phyloP scores from a whole-genome alignment of 1,139 yeast genomes.

The Saccharomyces hybrid region DNA sequence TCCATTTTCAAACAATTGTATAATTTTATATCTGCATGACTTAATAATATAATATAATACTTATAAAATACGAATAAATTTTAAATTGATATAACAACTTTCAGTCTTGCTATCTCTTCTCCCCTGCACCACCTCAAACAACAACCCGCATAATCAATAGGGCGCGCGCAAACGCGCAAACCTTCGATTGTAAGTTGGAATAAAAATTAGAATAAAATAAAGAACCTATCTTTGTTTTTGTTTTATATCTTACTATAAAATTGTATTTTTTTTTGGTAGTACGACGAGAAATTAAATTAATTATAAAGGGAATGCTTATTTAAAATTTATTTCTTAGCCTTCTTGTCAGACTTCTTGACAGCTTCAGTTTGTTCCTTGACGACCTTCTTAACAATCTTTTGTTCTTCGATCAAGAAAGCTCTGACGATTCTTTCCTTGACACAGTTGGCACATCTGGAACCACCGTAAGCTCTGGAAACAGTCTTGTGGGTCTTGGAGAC shows the following conservation, averaged over 20 bases:
- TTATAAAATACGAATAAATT: background rate
- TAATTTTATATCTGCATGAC: background rate
- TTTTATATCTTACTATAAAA: background rate
- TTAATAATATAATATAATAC: slow-evolving; percentile 1
- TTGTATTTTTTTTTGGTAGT: background rate
- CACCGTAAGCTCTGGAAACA: slow-evolving; percentile 99
- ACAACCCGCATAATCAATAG: background rate
- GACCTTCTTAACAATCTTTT: slow-evolving; percentile 98
- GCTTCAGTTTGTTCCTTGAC: slow-evolving; percentile 89
- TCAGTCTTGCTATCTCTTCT: slow-evolving; percentile 12
- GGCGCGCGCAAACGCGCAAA: background rate
- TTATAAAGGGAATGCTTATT: background rate
- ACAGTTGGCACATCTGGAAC: slow-evolving; percentile 96
- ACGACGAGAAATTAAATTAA: background rate
- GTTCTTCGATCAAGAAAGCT: slow-evolving; percentile 99
- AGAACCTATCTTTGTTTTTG: background rate
- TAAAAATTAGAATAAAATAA: background rate
- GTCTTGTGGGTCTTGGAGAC: slow-evolving; percentile 95
- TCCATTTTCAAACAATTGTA: slow-evolving; percentile 1
- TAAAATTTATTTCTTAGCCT: slow-evolving; percentile 19
- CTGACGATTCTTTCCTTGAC: slow-evolving; percentile 98
- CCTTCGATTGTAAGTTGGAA: too few relatives aligned
- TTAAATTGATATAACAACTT: background rate
- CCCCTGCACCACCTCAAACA: background rate
- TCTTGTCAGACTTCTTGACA: slow-evolving; percentile 44